Conservation (phyloP, 2,329 filamentous ascomycete genomes). For the Trichophyton mentagrophytes region DNA sequence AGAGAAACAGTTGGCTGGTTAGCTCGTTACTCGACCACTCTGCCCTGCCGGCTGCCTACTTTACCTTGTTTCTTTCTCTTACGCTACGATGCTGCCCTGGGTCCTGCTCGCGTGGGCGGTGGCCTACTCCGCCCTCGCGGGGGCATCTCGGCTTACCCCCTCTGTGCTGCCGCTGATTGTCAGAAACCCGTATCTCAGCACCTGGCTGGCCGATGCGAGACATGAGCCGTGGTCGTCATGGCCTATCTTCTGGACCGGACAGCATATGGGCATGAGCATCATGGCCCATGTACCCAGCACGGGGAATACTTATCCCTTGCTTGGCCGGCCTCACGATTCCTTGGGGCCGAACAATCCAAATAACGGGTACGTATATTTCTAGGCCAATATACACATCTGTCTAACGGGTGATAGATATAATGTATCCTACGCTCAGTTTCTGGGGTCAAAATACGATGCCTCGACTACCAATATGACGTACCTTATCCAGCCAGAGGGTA, state of each 20-base stretch:
- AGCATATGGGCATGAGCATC: slow-evolving; percentile 52
- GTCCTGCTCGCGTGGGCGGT: slow-evolving; percentile 21
- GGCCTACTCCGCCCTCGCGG: slow-evolving; percentile 29
- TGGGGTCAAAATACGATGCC: slow-evolving; percentile 53
- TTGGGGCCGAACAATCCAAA: slow-evolving; percentile 26
- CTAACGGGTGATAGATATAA: slow-evolving; percentile 31
- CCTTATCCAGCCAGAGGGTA: slow-evolving; percentile 34
- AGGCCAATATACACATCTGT: too few species aligned
- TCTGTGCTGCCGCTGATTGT: slow-evolving; percentile 63
- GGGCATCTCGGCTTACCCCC: slow-evolving; percentile 44
- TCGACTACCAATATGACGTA: slow-evolving; percentile 60
- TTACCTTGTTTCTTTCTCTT: neutral
- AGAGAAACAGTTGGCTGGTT: too few species aligned
- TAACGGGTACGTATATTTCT: slow-evolving; percentile 25
- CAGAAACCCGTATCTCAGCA: slow-evolving; percentile 62
- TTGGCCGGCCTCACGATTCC: slow-evolving; percentile 55
- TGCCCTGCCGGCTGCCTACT: neutral
- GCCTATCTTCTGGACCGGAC: slow-evolving; percentile 75
- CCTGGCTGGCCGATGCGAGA: slow-evolving; percentile 61
- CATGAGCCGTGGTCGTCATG: slow-evolving; percentile 67
- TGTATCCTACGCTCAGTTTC: slow-evolving; percentile 46
- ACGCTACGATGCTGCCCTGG: slow-evolving; percentile 7
- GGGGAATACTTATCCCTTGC: slow-evolving; percentile 49
- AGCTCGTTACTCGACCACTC: neutral
- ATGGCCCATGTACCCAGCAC: slow-evolving; percentile 49